Percentiles rank a stretch among this genome's conserved stretches.
These are phyloP conservation scores for Fraxinus ornus DNA, from an alignment of 305 asterid species.

Conservation along the genomic window DNA sequence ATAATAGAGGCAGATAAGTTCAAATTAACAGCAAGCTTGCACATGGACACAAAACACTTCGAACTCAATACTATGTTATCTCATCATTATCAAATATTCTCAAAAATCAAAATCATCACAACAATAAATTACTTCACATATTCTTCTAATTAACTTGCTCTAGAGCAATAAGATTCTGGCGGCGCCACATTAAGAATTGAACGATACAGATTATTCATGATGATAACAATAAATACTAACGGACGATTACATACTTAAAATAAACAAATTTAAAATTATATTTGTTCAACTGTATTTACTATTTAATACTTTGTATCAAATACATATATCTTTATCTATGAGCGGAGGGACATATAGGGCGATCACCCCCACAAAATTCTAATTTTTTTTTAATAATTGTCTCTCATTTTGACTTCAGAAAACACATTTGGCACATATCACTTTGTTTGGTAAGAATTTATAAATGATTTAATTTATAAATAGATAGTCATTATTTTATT, in stretches of 20 bases:
- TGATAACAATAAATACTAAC: neutral
- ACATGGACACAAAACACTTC: neutral
- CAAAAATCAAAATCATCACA: neutral
- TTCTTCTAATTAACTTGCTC: neutral
- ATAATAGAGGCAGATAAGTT: neutral
- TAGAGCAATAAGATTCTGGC: neutral
- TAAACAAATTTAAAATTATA: too few relatives aligned
- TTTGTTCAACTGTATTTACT: neutral
- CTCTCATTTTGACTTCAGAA: neutral
- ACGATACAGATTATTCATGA: too few relatives aligned
- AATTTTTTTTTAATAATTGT: too few relatives aligned
- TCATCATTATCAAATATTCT: neutral
- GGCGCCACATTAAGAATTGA: neutral
- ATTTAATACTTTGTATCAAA: neutral
- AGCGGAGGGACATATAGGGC: neutral
- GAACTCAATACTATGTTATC: neutral
- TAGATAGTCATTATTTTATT: too few relatives aligned
- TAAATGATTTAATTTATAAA: neutral
- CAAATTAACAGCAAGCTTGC: neutral
- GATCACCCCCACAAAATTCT: neutral
- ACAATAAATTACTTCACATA: neutral
- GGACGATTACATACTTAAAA: too few relatives aligned
- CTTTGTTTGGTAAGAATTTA: neutral
- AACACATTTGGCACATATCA: neutral
- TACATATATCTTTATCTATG: neutral